Conservation (phyloP, 1,284 basidiomycete species). For the Cystobasidium sp. region DNA sequence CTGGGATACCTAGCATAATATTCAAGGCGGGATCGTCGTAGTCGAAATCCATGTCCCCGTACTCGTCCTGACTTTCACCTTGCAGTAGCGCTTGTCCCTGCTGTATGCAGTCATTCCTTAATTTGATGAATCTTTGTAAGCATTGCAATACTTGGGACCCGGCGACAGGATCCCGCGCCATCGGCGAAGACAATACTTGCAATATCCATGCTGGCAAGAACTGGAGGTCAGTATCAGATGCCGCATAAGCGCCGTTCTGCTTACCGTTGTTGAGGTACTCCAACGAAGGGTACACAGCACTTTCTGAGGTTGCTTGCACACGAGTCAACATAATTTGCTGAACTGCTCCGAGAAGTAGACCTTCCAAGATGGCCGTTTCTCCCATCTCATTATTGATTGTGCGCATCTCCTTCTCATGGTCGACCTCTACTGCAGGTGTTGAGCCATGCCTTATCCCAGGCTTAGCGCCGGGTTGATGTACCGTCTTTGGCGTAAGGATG, state of each 20-base stretch:
- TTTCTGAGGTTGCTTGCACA: conserved; percentile 65
- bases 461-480: neutral
- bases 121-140: conserved; percentile 69
- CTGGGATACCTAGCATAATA: conserved; percentile 62
- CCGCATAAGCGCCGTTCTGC: neutral
- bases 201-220: conserved; percentile 66
- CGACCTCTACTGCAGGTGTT: conserved; percentile 4
- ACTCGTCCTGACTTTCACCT: conserved; percentile 72
- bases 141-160: conserved; percentile 66
- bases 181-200: conserved; percentile 64
- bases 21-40: conserved; percentile 67
- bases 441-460: neutral
- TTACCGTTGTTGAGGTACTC: neutral
- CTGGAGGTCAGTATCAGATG: neutral
- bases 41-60: conserved; percentile 63
- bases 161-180: conserved; percentile 62
- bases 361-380: conserved; percentile 27
- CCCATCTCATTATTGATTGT: conserved; percentile 25
- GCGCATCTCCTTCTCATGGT: neutral
- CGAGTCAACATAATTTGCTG: conserved; percentile 36
- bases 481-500: neutral
- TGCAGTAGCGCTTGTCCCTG: conserved; percentile 53
- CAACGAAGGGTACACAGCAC: conserved; percentile 61
- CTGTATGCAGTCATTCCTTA: conserved; percentile 61
- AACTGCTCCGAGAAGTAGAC: conserved; percentile 34